Evolutionary conservation across 768 basidiomycete genomes (phyloP), one percentile per base, ranked within the genome.

Genomic region (Galerina sulciceps): DNA sequence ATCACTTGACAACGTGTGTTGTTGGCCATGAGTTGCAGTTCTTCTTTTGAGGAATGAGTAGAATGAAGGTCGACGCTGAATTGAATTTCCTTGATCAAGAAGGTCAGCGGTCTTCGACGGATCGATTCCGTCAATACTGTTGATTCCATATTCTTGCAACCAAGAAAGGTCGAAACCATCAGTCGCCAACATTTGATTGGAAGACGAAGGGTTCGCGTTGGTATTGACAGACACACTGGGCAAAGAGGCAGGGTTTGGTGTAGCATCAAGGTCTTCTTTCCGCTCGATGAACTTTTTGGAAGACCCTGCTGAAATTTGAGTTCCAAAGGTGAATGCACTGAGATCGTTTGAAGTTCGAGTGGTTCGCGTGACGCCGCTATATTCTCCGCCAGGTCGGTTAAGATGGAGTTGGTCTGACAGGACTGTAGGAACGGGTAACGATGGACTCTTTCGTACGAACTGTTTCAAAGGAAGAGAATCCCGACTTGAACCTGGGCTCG

Each of bases 331-430:
- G 37, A 64, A 67, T 15, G 65, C 59, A 22, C 58, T 55, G 8
- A 69, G 65, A 41, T 86, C 83, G 53, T 88, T 85, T 62, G 85
- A 71, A 65, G 85, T 87, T 61, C 82, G 79, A 65, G 86, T 89
- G 18, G 81, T 80, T 17, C 86, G 77, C 52, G 86, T 81, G n/a
- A 86, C 67, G 10, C 86, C 67, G 65, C 84, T 87, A 55, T 80
- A 82, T 66, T 88, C 88, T 42, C 85, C 76, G 53, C 82, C 79
- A 36, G 83, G 78, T 46, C 70, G 66, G 37, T 68, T 64, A 14
- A 37, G 57, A 48, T 64, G 66, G 3, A 51, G 55, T 50, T 50
- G 65, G 31, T 70, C 61, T 10, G 59, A 63, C 22, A 61, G 63
- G 3, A 69, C 66, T 14, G 76, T 79, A n/a, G 86, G 82, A 13